Evolutionary conservation across 2,329 filamentous ascomycete species (phyloP).

Genomic region (Monosporascus sp.): DNA sequence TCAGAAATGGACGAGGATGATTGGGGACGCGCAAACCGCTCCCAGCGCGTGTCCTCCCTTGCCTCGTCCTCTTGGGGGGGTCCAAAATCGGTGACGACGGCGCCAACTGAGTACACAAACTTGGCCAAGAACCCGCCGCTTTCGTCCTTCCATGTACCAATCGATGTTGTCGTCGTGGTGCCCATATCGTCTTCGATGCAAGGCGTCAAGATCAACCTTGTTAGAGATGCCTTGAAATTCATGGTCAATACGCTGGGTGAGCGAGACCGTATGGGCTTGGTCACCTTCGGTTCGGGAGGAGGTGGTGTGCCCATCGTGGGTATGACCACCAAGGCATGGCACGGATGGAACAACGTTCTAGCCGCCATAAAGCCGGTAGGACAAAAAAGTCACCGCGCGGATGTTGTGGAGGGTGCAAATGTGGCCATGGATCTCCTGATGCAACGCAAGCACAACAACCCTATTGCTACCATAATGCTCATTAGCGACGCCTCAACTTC

Average conservation of each 20-base stretch:
- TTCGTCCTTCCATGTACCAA: constrained; percentile 72
- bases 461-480: constrained; percentile 88
- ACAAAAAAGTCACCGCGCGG: constrained; percentile 92
- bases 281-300: constrained; percentile 92
- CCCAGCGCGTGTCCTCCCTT: constrained; percentile 72
- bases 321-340: constrained; percentile 95
- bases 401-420: constrained; percentile 96
- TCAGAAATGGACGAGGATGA: constrained; percentile 89
- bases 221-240: constrained; percentile 87
- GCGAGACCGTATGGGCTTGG: constrained; percentile 90
- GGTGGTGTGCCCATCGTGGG: constrained; percentile 94
- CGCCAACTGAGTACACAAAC: constrained; percentile 86
- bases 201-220: constrained; percentile 93
- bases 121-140: constrained; percentile 48
- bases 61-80: constrained; percentile 77
- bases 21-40: constrained; percentile 56
- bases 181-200: constrained; percentile 98
- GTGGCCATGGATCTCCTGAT: constrained; percentile 98
- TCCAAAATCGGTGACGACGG: constrained; percentile 76
- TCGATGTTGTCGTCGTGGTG: constrained; percentile 94
- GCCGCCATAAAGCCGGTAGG: constrained; percentile 86
- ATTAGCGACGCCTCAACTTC: constrained; percentile 97
- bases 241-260: constrained; percentile 87
- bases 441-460: constrained; percentile 94
- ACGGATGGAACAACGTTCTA: constrained; percentile 81